A percentile compares a stretch with the other conserved stretches of the same genome.
Evolutionary conservation across 2,329 filamentous ascomycete species (phyloP).

Genomic region (Fusarium verrucosum): DNA sequence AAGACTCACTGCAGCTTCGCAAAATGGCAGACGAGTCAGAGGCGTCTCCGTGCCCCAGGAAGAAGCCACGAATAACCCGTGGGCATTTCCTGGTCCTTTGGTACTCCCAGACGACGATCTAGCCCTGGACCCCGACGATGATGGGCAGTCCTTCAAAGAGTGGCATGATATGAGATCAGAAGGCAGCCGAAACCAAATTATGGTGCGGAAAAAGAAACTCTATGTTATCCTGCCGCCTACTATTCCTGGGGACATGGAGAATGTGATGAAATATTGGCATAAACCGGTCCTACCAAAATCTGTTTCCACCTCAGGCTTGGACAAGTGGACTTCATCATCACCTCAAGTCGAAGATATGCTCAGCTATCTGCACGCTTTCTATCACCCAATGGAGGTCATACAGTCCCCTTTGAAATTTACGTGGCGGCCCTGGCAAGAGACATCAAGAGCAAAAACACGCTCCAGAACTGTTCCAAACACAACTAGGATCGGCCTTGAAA

Average conservation of each 20-base stretch:
- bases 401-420: slow-evolving; percentile 50
- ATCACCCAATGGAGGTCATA: slow-evolving; percentile 63
- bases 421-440: slow-evolving; percentile 60
- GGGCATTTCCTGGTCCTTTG: slow-evolving; percentile 65
- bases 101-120: slow-evolving; percentile 69
- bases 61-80: slow-evolving; percentile 24
- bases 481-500: slow-evolving; percentile 57
- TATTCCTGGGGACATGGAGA: slow-evolving; percentile 47
- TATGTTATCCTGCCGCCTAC: slow-evolving; percentile 62
- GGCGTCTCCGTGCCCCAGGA: slow-evolving; percentile 17
- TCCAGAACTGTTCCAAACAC: background rate
- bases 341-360: slow-evolving; percentile 46
- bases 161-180: slow-evolving; percentile 54
- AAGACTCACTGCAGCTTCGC: slow-evolving; percentile 18
- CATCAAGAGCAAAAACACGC: slow-evolving; percentile 14
- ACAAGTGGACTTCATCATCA: slow-evolving; percentile 19
- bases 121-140: slow-evolving; percentile 59
- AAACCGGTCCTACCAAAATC: slow-evolving; percentile 37
- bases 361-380: slow-evolving; percentile 57
- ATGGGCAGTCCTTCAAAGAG: slow-evolving; percentile 61
- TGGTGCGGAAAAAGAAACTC: slow-evolving; percentile 56
- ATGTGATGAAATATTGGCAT: slow-evolving; percentile 56
- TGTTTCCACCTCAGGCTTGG: background rate
- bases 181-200: slow-evolving; percentile 60
- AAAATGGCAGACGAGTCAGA: slow-evolving; percentile 39